These are phyloP conservation scores for Clathrospora elynae DNA, from an alignment of 2,329 filamentous ascomycete species.

Conservation along the genomic window DNA sequence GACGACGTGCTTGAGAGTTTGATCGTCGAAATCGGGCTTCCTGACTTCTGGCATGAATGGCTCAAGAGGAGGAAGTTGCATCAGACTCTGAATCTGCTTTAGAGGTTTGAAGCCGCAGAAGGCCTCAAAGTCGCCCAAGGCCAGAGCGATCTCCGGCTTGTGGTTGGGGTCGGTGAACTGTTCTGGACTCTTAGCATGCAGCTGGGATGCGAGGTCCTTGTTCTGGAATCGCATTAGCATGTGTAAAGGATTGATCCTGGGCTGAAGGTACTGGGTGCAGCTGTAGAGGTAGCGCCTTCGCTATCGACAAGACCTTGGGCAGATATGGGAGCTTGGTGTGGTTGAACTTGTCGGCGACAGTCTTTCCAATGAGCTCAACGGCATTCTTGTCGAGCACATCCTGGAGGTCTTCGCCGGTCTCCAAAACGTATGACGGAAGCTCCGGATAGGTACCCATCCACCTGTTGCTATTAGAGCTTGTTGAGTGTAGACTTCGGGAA, in stretches of 20 bases:
- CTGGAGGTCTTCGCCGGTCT: conserved; percentile 66
- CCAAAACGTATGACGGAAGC: conserved; percentile 67
- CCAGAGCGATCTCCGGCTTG: conserved; percentile 80
- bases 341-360: conserved; percentile 65
- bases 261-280: conserved; percentile 62
- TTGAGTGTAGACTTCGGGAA: background rate
- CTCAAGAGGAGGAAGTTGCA: conserved; percentile 61
- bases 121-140: conserved; percentile 72
- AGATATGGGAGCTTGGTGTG: conserved; percentile 70
- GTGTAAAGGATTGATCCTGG: background rate
- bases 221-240: conserved; percentile 48
- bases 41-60: conserved; percentile 56
- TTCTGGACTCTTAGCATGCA: conserved; percentile 67
- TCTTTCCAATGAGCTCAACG: conserved; percentile 66
- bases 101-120: conserved; percentile 77
- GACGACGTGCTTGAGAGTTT: conserved; percentile 62
- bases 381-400: conserved; percentile 67
- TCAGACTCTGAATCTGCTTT: conserved; percentile 61
- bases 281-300: conserved; percentile 75
- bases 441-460: conserved; percentile 81
- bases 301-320: conserved; percentile 77
- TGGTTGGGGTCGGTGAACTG: conserved; percentile 75
- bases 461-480: conserved; percentile 24
- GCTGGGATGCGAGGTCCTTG: conserved; percentile 66
- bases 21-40: conserved; percentile 59